Percentiles rank a stretch among this genome's conserved stretches.
phyloP scores from a whole-genome alignment of 1,284 basidiomycete species.

The Cutaneotrichosporon daszewskae region DNA sequence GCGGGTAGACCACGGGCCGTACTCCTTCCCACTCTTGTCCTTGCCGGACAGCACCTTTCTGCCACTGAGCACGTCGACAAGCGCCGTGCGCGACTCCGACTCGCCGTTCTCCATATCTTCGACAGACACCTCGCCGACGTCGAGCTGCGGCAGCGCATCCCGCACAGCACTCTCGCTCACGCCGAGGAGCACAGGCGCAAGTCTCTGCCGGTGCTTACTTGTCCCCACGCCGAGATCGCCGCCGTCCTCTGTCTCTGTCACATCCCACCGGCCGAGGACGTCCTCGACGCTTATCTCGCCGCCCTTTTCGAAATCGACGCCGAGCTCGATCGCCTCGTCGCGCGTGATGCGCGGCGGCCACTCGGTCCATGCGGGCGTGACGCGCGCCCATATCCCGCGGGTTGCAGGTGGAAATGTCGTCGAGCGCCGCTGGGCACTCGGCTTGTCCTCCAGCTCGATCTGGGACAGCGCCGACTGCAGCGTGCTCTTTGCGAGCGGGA shows the following conservation, averaged over 20 bases:
- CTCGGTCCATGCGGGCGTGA: slow-evolving; percentile 70
- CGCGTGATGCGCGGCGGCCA: slow-evolving; percentile 77
- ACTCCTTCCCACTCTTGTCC: slow-evolving; percentile 50
- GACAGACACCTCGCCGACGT: slow-evolving; percentile 74
- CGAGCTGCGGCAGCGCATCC: slow-evolving; percentile 77
- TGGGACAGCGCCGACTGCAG: slow-evolving; percentile 29
- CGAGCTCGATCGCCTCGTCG: slow-evolving; percentile 57
- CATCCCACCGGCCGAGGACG: slow-evolving; percentile 49
- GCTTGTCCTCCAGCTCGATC: slow-evolving; percentile 47
- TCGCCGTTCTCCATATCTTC: too few species aligned
- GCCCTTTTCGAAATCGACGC: slow-evolving; percentile 54
- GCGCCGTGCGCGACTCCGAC: slow-evolving; percentile 55
- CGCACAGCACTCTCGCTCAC: slow-evolving; percentile 60
- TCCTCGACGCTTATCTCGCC: slow-evolving; percentile 54
- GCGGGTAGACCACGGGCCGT: slow-evolving; percentile 80
- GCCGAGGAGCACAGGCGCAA: slow-evolving; percentile 59
- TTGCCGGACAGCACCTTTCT: slow-evolving; percentile 59
- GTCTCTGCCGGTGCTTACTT: slow-evolving; percentile 51
- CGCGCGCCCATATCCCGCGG: slow-evolving; percentile 61
- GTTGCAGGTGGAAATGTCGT: slow-evolving; percentile 51
- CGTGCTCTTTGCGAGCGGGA: slow-evolving; percentile 31
- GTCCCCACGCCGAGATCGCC: slow-evolving; percentile 21
- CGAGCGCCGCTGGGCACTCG: slow-evolving; percentile 68
- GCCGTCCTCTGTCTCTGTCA: slow-evolving; percentile 28
- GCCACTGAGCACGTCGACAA: slow-evolving; percentile 75